Base-by-base conservation (phyloP, 2,329 filamentous ascomycete genomes). In the Blastomyces emzantsi region DNA sequence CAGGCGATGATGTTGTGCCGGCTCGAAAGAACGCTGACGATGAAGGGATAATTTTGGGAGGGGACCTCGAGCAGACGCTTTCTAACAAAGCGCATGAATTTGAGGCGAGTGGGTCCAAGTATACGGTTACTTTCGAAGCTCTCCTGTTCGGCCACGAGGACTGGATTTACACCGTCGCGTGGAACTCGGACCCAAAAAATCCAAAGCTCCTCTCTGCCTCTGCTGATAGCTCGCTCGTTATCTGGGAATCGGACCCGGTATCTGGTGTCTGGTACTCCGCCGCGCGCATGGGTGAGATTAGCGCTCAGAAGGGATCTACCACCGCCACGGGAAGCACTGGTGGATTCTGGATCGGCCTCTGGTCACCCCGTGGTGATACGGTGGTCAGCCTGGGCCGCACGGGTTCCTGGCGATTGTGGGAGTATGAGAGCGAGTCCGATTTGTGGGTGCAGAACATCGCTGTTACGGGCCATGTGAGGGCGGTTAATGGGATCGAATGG, bases 271-370 rank as follows among this genome's bases (percentile, higher is more conserved):
- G 94, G 94, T 82, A 96, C 28, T 95, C 92, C 63, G 85, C 84
- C 57, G 89, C 90, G 17, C 83, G 94, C 65, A 83, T 99, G 49
- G 94, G 94, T 55, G 94, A 97, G 75, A 95, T 97, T 63, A 97
- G 91, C 74, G 85, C 89, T 19, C 90, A 96, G 71, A 97, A 99
- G 73, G 94, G 94, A 9, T 94, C 94, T 0, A 97, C 94, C 0
- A 96, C 93, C 3, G 94, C 94, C 0, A 99, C 94, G 0, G 94
- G 94, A 57, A 97, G 92, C 74, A 91, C 92, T 1, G 94, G 94
- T 66, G 94, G 94, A 0, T 97, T 97, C 74, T 99, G 94, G 93
- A 92, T 90, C 15, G 93, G 92, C 0, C 81, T 97, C 0, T 99
- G 94, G 94, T 89, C 90, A 6, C 90, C 91, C 2, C 82, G 87